Conservation (phyloP, 306 rosid genomes). For the Mucuna pruriens region DNA sequence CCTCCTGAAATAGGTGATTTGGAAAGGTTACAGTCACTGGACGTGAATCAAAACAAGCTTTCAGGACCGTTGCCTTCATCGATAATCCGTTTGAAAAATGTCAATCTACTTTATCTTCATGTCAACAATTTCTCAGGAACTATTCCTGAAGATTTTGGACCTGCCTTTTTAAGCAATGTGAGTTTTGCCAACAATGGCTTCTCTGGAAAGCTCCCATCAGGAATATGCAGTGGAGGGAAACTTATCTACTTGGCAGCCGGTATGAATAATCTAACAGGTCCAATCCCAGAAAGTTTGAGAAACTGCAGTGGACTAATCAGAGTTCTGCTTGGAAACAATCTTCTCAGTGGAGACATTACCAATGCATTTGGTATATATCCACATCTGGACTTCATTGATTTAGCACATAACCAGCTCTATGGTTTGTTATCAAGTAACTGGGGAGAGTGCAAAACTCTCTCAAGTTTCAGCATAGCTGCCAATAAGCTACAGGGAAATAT, state of each 20-base stretch:
- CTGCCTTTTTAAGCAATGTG: background rate
- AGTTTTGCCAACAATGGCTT: slow-evolving; percentile 34
- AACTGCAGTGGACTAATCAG: slow-evolving; percentile 36
- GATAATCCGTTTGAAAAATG: slow-evolving; percentile 17
- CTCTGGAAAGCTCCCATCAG: slow-evolving; percentile 38
- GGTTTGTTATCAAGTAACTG: slow-evolving; percentile 39
- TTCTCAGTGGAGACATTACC: slow-evolving; percentile 38
- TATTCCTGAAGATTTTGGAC: slow-evolving; percentile 41
- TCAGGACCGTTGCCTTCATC: slow-evolving; percentile 33
- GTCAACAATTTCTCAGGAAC: slow-evolving; percentile 41
- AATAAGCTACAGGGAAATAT: slow-evolving; percentile 31
- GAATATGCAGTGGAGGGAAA: slow-evolving; percentile 42
- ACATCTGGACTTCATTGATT: slow-evolving; percentile 36
- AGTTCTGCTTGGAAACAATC: slow-evolving; percentile 27
- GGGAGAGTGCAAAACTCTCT: slow-evolving; percentile 40
- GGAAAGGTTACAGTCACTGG: slow-evolving; percentile 17
- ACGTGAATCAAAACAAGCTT: slow-evolving; percentile 22
- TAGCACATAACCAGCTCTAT: slow-evolving; percentile 35
- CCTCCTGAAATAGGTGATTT: slow-evolving; percentile 37
- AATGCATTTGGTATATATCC: slow-evolving; percentile 39
- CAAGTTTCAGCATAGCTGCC: slow-evolving; percentile 38
- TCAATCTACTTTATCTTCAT: slow-evolving; percentile 26
- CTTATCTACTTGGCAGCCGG: slow-evolving; percentile 32
- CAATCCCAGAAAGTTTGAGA: slow-evolving; percentile 38
- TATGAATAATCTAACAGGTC: slow-evolving; percentile 33